Evolutionary conservation across 306 rosid genomes (phyloP).

Genomic region (Erythrophleum fordii): DNA sequence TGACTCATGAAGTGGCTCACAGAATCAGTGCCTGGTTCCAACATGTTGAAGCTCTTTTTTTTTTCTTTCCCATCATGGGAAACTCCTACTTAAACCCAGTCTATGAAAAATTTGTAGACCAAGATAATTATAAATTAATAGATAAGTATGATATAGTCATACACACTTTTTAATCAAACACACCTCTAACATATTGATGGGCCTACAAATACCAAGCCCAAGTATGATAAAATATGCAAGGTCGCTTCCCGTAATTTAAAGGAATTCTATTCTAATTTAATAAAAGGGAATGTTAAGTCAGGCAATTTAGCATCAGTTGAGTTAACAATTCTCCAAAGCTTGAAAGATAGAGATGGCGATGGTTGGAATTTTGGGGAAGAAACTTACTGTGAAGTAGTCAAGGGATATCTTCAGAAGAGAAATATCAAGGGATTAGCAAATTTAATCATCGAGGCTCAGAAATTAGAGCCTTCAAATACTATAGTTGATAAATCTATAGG

Average conservation of each 20-base stretch:
- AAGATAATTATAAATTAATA: not conserved
- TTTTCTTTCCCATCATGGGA: too few species aligned
- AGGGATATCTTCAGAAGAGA: slow-evolving; percentile 65
- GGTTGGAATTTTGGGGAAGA: slow-evolving; percentile 59
- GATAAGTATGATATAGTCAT: not conserved
- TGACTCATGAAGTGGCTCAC: slow-evolving; percentile 39
- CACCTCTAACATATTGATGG: not conserved
- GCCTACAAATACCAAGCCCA: too few species aligned
- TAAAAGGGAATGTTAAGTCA: slow-evolving; percentile 69
- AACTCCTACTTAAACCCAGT: not conserved
- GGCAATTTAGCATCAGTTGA: slow-evolving; percentile 73
- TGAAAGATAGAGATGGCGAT: slow-evolving; percentile 55
- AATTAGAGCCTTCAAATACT: slow-evolving; percentile 58
- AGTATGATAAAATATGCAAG: too few species aligned
- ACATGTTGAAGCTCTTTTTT: slow-evolving; percentile 12
- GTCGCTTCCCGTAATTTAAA: too few species aligned
- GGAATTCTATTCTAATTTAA: slow-evolving; percentile 60
- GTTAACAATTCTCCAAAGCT: slow-evolving; percentile 56
- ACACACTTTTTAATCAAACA: not conserved
- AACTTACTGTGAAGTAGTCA: slow-evolving; percentile 67
- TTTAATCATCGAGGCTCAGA: slow-evolving; percentile 76
- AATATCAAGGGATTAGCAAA: slow-evolving; percentile 66
- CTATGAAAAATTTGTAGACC: not conserved
- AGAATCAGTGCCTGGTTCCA: slow-evolving; percentile 19
- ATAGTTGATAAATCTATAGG: slow-evolving; percentile 66